These are phyloP conservation scores for Lentinula lateritia DNA, from an alignment of 768 basidiomycete species.

Conservation along the genomic window DNA sequence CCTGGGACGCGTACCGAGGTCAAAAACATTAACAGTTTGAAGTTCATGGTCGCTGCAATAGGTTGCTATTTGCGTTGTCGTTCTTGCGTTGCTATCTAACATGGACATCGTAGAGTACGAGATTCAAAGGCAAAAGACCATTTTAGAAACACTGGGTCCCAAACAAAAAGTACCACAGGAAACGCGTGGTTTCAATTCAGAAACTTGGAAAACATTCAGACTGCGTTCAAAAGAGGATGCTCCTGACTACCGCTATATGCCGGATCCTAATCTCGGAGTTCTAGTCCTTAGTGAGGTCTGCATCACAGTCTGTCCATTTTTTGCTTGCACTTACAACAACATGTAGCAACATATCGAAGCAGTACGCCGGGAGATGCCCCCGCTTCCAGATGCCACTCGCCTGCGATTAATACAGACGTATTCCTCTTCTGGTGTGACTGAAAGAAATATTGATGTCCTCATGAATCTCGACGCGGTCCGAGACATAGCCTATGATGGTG, in stretches of 20 bases:
- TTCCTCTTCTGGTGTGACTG: slow-evolving; percentile 41
- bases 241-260: slow-evolving; percentile 97
- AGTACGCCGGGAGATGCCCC: slow-evolving; percentile 56
- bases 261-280: slow-evolving; percentile 87
- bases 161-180: slow-evolving; percentile 61
- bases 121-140: slow-evolving; percentile 67
- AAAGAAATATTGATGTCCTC: slow-evolving; percentile 70
- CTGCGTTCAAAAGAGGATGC: slow-evolving; percentile 90
- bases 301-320: slow-evolving; percentile 4
- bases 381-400: slow-evolving; percentile 65
- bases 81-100: neutral
- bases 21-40: slow-evolving; percentile 93
- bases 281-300: slow-evolving; percentile 51
- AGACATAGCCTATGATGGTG: slow-evolving; percentile 61
- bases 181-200: slow-evolving; percentile 87
- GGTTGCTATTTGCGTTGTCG: slow-evolving; percentile 35
- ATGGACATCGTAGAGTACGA: slow-evolving; percentile 48
- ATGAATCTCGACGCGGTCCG: slow-evolving; percentile 64
- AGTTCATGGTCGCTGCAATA: slow-evolving; percentile 80
- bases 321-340: neutral
- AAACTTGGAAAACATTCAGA: slow-evolving; percentile 72
- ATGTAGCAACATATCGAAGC: slow-evolving; percentile 57
- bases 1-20: slow-evolving; percentile 89
- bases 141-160: slow-evolving; percentile 29
- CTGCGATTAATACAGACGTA: slow-evolving; percentile 46